phyloP scores from a whole-genome alignment of 176 grass and related monocot genomes.

The Avena eriantha region DNA sequence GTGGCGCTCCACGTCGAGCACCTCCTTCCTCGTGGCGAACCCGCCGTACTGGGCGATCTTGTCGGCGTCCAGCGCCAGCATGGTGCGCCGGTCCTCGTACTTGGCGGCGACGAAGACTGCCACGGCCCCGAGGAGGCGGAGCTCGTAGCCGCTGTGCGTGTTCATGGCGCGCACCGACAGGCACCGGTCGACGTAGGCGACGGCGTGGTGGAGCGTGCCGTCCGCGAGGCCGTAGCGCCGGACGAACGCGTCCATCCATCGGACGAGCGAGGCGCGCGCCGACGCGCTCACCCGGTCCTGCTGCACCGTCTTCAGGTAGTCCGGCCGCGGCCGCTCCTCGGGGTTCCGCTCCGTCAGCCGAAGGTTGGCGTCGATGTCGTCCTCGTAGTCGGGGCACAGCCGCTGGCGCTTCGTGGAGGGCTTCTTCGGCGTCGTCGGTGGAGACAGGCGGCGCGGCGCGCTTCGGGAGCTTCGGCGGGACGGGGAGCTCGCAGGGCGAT shows the following conservation, averaged over 20 bases:
- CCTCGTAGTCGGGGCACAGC: conserved; percentile 7
- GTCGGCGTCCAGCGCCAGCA: not conserved
- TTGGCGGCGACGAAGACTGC: conserved; percentile 10
- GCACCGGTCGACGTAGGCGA: conserved; percentile 35
- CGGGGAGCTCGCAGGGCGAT: not conserved
- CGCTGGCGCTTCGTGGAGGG: not conserved
- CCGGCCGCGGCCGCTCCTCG: conserved; percentile 1
- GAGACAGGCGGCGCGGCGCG: not conserved
- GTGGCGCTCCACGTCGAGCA: conserved; percentile 7
- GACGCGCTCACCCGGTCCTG: not conserved
- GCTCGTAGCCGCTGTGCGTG: not conserved
- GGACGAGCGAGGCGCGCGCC: conserved; percentile 2
- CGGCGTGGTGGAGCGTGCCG: conserved; percentile 30
- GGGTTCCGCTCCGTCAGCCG: not conserved
- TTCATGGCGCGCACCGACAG: not conserved
- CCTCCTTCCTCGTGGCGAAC: not conserved
- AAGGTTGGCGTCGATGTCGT: conserved; percentile 14
- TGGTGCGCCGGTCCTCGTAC: not conserved
- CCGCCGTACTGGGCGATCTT: not conserved
- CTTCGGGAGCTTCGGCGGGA: not conserved
- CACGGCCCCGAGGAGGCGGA: conserved; percentile 19
- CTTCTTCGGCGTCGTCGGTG: not conserved
- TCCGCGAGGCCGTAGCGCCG: not conserved
- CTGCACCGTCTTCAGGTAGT: conserved; percentile 5
- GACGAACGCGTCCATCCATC: not conserved